Base-by-base conservation (phyloP, 352 stramenopile genomes). In the Phytophthora lateralis region DNA sequence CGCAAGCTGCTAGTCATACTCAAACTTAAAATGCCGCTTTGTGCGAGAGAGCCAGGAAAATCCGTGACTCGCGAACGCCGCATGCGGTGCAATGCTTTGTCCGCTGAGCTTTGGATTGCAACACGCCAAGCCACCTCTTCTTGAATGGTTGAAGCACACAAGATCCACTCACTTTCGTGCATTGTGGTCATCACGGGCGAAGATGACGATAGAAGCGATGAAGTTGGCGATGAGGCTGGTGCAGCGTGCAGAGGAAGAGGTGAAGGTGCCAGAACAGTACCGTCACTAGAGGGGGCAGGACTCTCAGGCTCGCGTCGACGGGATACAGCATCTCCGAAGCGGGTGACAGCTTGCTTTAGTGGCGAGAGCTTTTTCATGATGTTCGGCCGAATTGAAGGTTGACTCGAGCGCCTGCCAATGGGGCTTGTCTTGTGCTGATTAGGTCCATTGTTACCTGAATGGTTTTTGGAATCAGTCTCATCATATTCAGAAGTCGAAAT, bases 51-150 rank as follows among this genome's bases (percentile, higher is more conserved):
- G 11, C 80, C 51, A 3, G 75, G 65, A 27, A 89, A 75, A 45
- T 90, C 79, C 0, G 78, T 89, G 26, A 88, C 65, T 0, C 80
- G 71, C 8, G 83, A 90, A 6, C 83, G 78, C 32, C 83, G 69
- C 52, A 81, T 76, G 4, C 76, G 79, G 34, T 82, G 61, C 38
- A 91, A 43, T n/a, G 82, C 80, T 18, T 84, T 82, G 48, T 93
- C 85, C 0, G 85, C 85, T 14, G 82, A 87, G 8, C 79, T 66
- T 46, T 93, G 85, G 15, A 93, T 75, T 4, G 82, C 82, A 44
- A 69, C 69, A 17, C 75, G 83, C 85, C 85, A 93, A 14, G 72
- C 71, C 11, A 76, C 60, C 43, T 93, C 82, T 37, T 93, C 82
- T 24, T 87, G 70, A 41, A 89, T 81, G 2, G 60, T 80, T 12